phyloP scores from a whole-genome alignment of 2,329 filamentous ascomycete genomes.

The Fusarium multiceps region DNA sequence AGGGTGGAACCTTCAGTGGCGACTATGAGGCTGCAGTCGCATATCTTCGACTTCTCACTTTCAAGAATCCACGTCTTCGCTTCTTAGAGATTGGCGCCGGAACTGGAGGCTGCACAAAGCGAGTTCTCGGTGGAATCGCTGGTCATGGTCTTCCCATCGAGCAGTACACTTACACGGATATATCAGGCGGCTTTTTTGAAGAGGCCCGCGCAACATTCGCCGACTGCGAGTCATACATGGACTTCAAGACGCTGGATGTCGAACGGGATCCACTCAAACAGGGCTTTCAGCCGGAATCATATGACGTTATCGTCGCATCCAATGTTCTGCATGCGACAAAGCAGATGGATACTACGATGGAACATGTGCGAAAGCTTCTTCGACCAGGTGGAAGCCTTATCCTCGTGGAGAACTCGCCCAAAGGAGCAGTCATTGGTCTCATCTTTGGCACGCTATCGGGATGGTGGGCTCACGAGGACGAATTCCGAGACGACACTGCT shows the following conservation, averaged over 20 bases:
- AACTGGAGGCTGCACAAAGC: constrained; percentile 6
- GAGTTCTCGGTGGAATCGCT: constrained; percentile 4
- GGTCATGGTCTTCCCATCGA: background rate
- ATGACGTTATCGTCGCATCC: constrained; percentile 12
- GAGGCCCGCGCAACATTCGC: background rate
- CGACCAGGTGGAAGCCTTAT: background rate
- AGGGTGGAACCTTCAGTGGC: constrained; percentile 9
- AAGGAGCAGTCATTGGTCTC: constrained; percentile 4
- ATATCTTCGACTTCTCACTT: constrained; percentile 11
- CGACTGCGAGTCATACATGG: background rate
- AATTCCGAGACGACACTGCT: constrained; percentile 10
- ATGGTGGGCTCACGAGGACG: constrained; percentile 14
- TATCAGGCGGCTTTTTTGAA: constrained; percentile 14
- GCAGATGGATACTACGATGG: constrained; percentile 4
- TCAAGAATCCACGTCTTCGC: constrained; percentile 2
- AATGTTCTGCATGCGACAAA: constrained; percentile 11
- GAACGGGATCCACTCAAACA: constrained; percentile 1
- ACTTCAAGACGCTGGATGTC: constrained; percentile 10
- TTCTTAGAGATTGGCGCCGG: constrained; percentile 10
- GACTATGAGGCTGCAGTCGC: constrained; percentile 14
- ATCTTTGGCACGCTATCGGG: constrained; percentile 9
- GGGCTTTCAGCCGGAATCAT: background rate
- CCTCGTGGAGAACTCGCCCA: constrained; percentile 5
- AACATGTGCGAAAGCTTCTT: constrained; percentile 3
- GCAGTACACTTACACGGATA: constrained; percentile 9